Evolutionary conservation across 2,329 filamentous ascomycete genomes (phyloP).

Genomic region (Colletotrichum musae): DNA sequence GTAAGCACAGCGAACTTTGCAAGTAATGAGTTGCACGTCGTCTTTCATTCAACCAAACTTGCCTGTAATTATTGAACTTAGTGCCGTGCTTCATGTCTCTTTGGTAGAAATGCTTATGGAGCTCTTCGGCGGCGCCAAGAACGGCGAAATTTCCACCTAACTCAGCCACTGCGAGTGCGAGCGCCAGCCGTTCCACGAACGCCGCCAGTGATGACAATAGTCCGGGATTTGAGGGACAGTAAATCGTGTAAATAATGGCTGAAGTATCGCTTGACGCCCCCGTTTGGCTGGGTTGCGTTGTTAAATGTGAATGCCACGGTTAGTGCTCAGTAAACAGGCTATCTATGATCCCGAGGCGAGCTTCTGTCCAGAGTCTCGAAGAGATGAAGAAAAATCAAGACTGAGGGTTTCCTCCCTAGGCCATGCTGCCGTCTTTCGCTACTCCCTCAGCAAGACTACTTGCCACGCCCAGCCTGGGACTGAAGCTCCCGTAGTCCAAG

Average conservation of each 20-base stretch:
- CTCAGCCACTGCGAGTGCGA: conserved; percentile 7
- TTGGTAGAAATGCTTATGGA: conserved; percentile 37
- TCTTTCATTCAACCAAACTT: too few relatives aligned
- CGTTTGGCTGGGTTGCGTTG: not conserved
- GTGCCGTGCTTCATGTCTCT: conserved; percentile 38
- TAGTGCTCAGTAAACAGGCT: too few relatives aligned
- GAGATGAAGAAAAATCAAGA: too few relatives aligned
- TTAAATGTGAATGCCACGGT: not conserved
- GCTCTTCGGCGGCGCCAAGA: conserved; percentile 41
- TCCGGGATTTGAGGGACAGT: conserved; percentile 5
- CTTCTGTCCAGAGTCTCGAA: too few relatives aligned
- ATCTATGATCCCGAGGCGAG: too few relatives aligned
- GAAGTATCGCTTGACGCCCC: not conserved
- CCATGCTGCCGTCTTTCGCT: conserved; percentile 66
- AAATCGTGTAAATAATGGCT: conserved; percentile 1
- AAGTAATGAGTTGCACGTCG: not conserved
- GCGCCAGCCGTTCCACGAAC: conserved; percentile 4
- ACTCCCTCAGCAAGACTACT: conserved; percentile 57
- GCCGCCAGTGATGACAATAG: conserved; percentile 13
- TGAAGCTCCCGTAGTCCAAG: conserved; percentile 68
- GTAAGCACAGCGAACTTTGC: conserved; percentile 41
- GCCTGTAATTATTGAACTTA: conserved; percentile 40
- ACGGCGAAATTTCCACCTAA: conserved; percentile 12
- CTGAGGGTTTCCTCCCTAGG: conserved; percentile 43
- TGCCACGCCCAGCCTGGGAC: conserved; percentile 70